These are phyloP conservation scores for Phytophthora litchii DNA, from an alignment of 352 stramenopile species.

Conservation along the genomic window DNA sequence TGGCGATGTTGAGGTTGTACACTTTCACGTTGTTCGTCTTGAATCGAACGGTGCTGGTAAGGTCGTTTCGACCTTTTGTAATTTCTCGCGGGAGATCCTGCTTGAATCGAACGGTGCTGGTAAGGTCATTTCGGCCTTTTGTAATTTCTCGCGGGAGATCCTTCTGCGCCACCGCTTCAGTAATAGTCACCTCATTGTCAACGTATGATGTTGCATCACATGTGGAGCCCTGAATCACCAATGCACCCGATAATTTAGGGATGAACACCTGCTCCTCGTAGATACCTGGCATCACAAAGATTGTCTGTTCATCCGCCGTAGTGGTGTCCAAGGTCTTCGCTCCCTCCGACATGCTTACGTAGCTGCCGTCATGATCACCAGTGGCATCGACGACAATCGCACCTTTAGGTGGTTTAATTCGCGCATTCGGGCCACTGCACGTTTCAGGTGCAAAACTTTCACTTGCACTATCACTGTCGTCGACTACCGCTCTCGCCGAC, in stretches of 20 bases:
- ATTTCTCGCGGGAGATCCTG: slow-evolving; percentile 14
- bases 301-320: slow-evolving; percentile 14
- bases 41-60: slow-evolving; percentile 20
- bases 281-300: slow-evolving; percentile 23
- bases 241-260: slow-evolving; percentile 3
- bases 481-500: background rate
- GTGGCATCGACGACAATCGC: slow-evolving; percentile 23
- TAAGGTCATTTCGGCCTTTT: slow-evolving; percentile 21
- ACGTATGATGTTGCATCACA: slow-evolving; percentile 23
- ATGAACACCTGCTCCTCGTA: slow-evolving; percentile 25
- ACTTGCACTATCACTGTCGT: slow-evolving; percentile 1
- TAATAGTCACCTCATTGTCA: slow-evolving; percentile 24
- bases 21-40: slow-evolving; percentile 26
- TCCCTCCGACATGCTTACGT: slow-evolving; percentile 11
- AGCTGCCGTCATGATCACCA: slow-evolving; percentile 22
- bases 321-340: slow-evolving; percentile 8
- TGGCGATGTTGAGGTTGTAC: slow-evolving; percentile 33
- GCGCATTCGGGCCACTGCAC: slow-evolving; percentile 12
- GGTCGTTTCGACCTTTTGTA: slow-evolving; percentile 17
- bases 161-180: slow-evolving; percentile 18
- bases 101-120: slow-evolving; percentile 21
- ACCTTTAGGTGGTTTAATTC: slow-evolving; percentile 7
- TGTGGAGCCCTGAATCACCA: slow-evolving; percentile 22
- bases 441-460: background rate
- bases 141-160: slow-evolving; percentile 12